phyloP scores from a whole-genome alignment of 768 basidiomycete genomes.

The Panus rudis region DNA sequence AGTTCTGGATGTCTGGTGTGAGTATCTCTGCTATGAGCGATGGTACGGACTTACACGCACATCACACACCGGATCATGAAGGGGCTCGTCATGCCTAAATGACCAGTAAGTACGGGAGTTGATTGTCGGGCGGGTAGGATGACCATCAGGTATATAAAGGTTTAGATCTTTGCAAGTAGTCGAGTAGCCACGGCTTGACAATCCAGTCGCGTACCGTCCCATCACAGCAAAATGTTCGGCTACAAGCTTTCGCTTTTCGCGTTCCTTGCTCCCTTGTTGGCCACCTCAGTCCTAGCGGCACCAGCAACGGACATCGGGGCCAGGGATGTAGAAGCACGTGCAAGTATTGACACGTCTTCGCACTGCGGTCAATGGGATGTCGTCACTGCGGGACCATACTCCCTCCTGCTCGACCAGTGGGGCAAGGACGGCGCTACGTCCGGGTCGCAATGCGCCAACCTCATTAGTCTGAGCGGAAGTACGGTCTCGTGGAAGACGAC shows the following conservation, averaged over 20 bases:
- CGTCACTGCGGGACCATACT: constrained; percentile 38
- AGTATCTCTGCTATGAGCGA: no score
- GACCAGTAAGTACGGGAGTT: no score
- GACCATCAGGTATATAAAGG: no score
- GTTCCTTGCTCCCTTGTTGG: background rate
- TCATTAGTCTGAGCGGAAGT: constrained; percentile 35
- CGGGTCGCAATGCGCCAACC: constrained; percentile 44
- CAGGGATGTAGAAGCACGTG: constrained; percentile 6
- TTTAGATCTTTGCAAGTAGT: no score
- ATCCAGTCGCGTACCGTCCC: background rate
- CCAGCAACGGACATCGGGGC: no score
- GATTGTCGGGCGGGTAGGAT: no score
- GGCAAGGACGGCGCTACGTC: constrained; percentile 31
- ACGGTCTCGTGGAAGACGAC: constrained; percentile 43
- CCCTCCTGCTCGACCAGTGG: constrained; percentile 45
- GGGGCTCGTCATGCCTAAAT: no score
- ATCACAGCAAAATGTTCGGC: background rate
- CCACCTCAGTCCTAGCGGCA: background rate
- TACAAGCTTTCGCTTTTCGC: background rate
- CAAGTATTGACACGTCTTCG: constrained; percentile 19
- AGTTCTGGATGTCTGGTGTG: no score
- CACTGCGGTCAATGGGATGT: constrained; percentile 47
- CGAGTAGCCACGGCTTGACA: background rate
- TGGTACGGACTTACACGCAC: no score
- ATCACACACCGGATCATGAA: no score